These are phyloP conservation scores for Oryza glaberrima DNA, from an alignment of 176 grass and related monocot genomes.

Conservation along the genomic window DNA sequence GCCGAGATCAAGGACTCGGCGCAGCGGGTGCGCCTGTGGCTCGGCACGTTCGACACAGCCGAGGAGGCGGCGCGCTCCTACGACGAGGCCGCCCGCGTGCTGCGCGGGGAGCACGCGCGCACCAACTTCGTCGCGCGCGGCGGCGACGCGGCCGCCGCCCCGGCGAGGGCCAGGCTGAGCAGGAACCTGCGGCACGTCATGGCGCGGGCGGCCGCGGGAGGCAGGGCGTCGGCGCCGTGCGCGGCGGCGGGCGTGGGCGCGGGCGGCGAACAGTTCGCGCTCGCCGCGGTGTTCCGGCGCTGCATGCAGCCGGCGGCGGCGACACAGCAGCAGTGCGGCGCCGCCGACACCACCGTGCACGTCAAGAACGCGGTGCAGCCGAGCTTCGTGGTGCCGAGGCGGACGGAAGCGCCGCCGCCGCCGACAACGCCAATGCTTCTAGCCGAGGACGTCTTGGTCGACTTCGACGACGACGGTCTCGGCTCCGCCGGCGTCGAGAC, in stretches of 20 bases:
- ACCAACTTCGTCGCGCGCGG: constrained; percentile 58
- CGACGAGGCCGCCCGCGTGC: constrained; percentile 64
- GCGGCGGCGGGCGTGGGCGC: constrained; percentile 23
- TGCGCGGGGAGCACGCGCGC: constrained; percentile 56
- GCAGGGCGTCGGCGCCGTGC: constrained; percentile 13
- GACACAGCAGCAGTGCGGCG: background rate
- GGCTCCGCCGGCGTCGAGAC: constrained; percentile 7
- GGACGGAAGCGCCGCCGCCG: constrained; percentile 34
- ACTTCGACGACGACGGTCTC: background rate
- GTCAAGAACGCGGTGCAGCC: constrained; percentile 53
- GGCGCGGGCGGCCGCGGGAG: constrained; percentile 42
- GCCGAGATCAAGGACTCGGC: constrained; percentile 75
- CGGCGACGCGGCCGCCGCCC: background rate
- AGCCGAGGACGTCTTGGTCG: background rate
- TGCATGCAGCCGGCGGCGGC: background rate
- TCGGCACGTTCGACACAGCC: constrained; percentile 80
- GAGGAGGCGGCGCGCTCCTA: constrained; percentile 75
- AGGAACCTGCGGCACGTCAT: constrained; percentile 57
- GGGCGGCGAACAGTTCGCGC: constrained; percentile 55
- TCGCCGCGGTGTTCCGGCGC: constrained; percentile 58
- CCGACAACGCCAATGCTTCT: background rate
- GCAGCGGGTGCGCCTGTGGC: constrained; percentile 72
- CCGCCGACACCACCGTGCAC: constrained; percentile 28
- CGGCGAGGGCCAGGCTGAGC: constrained; percentile 46
- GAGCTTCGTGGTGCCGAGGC: constrained; percentile 67